Conservation (phyloP, 2,329 filamentous ascomycete species). For the Blumeria graminis region DNA sequence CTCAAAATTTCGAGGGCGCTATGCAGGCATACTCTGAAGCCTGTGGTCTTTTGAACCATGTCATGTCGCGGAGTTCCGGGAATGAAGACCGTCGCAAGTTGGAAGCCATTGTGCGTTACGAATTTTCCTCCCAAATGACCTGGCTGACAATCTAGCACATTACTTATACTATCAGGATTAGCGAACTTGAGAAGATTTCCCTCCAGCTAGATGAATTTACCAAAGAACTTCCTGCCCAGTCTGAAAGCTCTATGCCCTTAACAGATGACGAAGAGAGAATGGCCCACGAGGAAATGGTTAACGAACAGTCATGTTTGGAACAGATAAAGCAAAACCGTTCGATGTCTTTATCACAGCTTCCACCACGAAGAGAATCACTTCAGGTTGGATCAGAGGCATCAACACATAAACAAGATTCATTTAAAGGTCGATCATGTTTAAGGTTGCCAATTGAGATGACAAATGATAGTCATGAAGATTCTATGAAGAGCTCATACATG, state of each 20-base stretch:
- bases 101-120: constrained; percentile 60
- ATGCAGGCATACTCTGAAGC: constrained; percentile 80
- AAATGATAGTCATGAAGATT: constrained; percentile 21
- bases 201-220: constrained; percentile 29
- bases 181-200: constrained; percentile 55
- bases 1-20: constrained; percentile 78
- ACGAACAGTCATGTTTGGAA: too few species aligned
- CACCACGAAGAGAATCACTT: constrained; percentile 15
- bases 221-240: constrained; percentile 53
- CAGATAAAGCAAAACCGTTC: constrained; percentile 6
- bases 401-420: constrained; percentile 12
- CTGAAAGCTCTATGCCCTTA: constrained; percentile 30
- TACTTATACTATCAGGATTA: constrained; percentile 76
- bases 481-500: constrained; percentile 35
- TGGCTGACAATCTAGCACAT: constrained; percentile 32
- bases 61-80: constrained; percentile 61
- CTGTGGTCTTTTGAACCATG: constrained; percentile 65
- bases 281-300: constrained; percentile 13
- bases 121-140: not conserved
- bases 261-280: constrained; percentile 16
- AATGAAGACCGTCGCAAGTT: constrained; percentile 78
- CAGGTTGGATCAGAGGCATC: constrained; percentile 12
- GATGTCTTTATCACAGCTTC: constrained; percentile 11
- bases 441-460: constrained; percentile 21
- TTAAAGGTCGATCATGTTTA: constrained; percentile 28